Percentiles rank a stretch among this genome's conserved stretches.
Conservation (phyloP, 352 stramenopile genomes). For the Globisporangium heterothallicum region DNA sequence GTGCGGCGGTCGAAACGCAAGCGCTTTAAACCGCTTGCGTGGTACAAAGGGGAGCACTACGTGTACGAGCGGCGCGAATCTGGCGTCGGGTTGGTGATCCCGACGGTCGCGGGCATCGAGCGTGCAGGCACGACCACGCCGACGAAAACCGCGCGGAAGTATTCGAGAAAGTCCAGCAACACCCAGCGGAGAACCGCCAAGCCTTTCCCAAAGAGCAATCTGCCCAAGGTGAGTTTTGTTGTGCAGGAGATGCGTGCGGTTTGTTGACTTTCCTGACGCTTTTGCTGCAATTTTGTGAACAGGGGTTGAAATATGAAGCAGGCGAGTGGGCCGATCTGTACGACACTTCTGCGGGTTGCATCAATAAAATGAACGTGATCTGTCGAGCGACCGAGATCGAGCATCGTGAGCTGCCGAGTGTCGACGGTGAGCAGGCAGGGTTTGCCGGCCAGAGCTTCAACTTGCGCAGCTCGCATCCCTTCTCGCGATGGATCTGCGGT, state of each 20-base stretch:
- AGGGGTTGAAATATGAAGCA: constrained; percentile 43
- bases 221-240: no score
- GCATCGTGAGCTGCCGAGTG: constrained; percentile 59
- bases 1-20: constrained; percentile 72
- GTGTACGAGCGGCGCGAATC: constrained; percentile 80
- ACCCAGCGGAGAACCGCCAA: constrained; percentile 30
- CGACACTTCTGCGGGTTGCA: constrained; percentile 41
- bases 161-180: constrained; percentile 21
- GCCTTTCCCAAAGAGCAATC: constrained; percentile 29
- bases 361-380: constrained; percentile 81
- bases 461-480: constrained; percentile 51
- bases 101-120: constrained; percentile 70
- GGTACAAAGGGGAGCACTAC: constrained; percentile 86
- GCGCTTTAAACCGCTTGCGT: constrained; percentile 80
- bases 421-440: constrained; percentile 41
- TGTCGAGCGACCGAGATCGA: constrained; percentile 69
- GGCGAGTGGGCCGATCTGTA: constrained; percentile 74
- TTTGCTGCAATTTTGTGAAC: no score
- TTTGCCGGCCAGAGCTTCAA: constrained; percentile 89
- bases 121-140: constrained; percentile 54
- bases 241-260: constrained; percentile 8
- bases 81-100: constrained; percentile 76
- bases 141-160: constrained; percentile 33
- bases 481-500: constrained; percentile 88
- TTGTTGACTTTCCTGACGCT: neutral